Base-by-base conservation (phyloP, 352 stramenopile genomes). In the Phytophthora hibernalis region DNA sequence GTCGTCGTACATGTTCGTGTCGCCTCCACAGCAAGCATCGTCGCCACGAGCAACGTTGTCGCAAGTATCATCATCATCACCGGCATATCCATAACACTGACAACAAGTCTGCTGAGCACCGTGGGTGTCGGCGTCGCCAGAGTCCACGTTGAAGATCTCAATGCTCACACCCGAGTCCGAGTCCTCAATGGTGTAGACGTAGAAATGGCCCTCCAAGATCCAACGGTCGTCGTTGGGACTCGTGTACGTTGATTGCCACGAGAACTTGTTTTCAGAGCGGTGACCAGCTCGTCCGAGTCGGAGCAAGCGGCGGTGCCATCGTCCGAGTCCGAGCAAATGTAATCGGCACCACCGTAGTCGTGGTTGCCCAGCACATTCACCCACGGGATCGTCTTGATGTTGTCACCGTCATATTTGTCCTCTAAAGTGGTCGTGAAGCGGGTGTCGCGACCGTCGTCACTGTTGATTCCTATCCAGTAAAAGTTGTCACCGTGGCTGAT, bases 321-420 rank as follows among this genome's bases (percentile, higher is more conserved):
- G 24, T 61, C 56, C 5, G 54, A 65, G 35, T 83, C 74, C 21
- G 69, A 74, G 55, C 81, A 90, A 15, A 90, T 80, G 76, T 82
- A 90, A 59, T 79, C 78, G 53, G 72, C 77, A 2, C 81, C 81
- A 33, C 81, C 81, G 61, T 89, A 87, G 64, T 90, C 81, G 76
- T 90, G 81, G 68, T 90, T 90, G 22, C 80, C 80, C 52, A 90
- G 61, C n/a, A 89, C 80, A 42, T 89, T 90, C 43, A 90, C 72
- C 80, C 81, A 90, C 22, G 77, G 79, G 15, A 90, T 64, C 11
- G 68, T 80, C 24, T 71, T 80, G 15, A 90, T 73, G 54, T 82
- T 74, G 48, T 65, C 44, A 11, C 79, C 77, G 13, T 80, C 74
- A 54, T 80, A 89, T 50, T 85, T 87, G 40, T 71, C 64, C 65